These are phyloP conservation scores for Penicillium robsamsonii DNA, from an alignment of 495 filamentous ascomycete genomes.

Conservation along the genomic window DNA sequence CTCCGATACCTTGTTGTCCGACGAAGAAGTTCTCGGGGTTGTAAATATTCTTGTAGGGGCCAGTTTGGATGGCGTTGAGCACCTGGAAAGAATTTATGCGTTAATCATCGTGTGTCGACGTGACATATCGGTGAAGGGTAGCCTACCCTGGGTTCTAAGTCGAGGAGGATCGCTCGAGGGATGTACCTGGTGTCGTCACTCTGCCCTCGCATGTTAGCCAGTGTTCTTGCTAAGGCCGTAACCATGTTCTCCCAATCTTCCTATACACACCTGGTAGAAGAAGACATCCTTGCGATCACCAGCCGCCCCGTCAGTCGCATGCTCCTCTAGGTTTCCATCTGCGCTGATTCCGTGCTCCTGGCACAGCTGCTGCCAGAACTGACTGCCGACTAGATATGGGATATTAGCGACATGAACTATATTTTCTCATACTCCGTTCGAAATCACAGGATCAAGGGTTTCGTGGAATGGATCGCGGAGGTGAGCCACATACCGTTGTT, in stretches of 20 bases:
- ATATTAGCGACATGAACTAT: slow-evolving; percentile 14
- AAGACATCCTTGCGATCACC: slow-evolving; percentile 98
- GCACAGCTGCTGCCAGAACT: slow-evolving; percentile 98
- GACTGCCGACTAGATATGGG: slow-evolving; percentile 66
- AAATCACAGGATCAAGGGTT: slow-evolving; percentile 11
- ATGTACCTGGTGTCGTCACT: slow-evolving; percentile 98
- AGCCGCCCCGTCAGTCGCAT: slow-evolving; percentile 76
- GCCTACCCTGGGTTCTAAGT: slow-evolving; percentile 85
- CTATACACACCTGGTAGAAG: slow-evolving; percentile 75
- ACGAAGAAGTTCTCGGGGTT: slow-evolving; percentile 99
- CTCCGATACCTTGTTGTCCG: slow-evolving; percentile 84
- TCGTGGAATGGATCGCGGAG: slow-evolving; percentile 12
- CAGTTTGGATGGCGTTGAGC: slow-evolving; percentile 86
- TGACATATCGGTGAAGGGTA: background rate
- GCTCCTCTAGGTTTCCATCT: slow-evolving; percentile 93
- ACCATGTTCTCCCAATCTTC: background rate
- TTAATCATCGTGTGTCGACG: slow-evolving; percentile 1
- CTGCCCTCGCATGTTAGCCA: slow-evolving; percentile 31
- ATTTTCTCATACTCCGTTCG: background rate
- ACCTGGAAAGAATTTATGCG: slow-evolving; percentile 52
- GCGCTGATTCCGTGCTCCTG: slow-evolving; percentile 97
- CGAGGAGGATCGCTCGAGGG: slow-evolving; percentile 90
- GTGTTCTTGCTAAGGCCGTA: background rate
- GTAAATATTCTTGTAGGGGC: slow-evolving; percentile 95
- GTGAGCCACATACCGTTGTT: slow-evolving; percentile 76